phyloP scores from a whole-genome alignment of 1,284 basidiomycete species.

The Athelia psychrophila region DNA sequence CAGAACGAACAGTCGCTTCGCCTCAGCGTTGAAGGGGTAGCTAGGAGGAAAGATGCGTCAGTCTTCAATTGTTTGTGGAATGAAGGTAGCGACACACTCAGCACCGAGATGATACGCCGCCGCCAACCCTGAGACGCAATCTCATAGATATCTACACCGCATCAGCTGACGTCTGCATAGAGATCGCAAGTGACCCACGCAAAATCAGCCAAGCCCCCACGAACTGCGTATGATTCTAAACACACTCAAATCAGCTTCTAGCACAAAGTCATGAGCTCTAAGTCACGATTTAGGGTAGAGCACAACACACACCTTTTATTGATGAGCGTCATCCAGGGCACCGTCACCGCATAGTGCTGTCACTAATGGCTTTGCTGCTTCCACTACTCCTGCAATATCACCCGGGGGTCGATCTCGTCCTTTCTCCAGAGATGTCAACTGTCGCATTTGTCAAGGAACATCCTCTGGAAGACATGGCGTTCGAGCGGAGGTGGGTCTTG shows the following conservation, averaged over 20 bases:
- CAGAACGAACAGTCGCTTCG: no score
- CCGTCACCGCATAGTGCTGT: constrained; percentile 55
- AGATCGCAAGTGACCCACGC: no score
- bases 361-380: constrained; percentile 59
- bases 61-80: no score
- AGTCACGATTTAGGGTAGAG: not conserved
- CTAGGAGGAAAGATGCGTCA: no score
- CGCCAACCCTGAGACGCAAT: no score
- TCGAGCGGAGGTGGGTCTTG: constrained; percentile 27
- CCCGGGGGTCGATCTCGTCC: constrained; percentile 45
- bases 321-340: constrained; percentile 61
- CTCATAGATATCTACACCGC: no score
- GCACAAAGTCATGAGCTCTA: no score
- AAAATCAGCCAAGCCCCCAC: constrained; percentile 32
- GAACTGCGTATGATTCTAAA: constrained; percentile 36
- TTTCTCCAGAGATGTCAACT: constrained; percentile 12
- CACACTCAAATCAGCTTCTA: not conserved
- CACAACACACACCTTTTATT: constrained; percentile 45
- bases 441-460: constrained; percentile 9
- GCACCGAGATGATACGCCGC: no score
- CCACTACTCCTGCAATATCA: constrained; percentile 59
- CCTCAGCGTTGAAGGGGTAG: no score
- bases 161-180: no score
- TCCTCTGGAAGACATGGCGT: constrained; percentile 61
- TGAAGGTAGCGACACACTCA: no score